These are phyloP conservation scores for Ceratocystis lukuohia DNA, from an alignment of 2,329 filamentous ascomycete genomes.

Conservation along the genomic window DNA sequence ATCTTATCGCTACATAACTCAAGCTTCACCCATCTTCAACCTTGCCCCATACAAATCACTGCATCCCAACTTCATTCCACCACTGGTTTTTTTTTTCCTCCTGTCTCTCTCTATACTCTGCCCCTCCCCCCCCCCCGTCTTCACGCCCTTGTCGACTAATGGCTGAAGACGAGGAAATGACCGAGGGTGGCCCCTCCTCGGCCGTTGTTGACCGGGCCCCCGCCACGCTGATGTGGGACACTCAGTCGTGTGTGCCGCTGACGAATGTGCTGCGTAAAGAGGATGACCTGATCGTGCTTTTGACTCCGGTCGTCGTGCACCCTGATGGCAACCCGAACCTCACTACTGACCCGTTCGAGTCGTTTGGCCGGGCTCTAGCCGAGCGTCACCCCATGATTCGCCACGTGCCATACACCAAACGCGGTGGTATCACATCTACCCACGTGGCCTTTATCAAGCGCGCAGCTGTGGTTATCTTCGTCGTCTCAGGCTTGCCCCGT, in stretches of 20 bases:
- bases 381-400: slow-evolving; percentile 47
- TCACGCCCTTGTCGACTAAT: slow-evolving; percentile 6
- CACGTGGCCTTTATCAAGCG: slow-evolving; percentile 50
- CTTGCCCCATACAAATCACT: slow-evolving; percentile 1
- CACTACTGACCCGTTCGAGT: slow-evolving; percentile 56
- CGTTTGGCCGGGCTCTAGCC: slow-evolving; percentile 50
- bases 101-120: background rate
- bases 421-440: slow-evolving; percentile 47
- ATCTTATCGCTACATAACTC: slow-evolving; percentile 16
- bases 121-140: background rate
- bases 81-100: background rate
- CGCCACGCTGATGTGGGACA: slow-evolving; percentile 30
- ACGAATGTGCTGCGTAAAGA: slow-evolving; percentile 31
- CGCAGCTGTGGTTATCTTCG: slow-evolving; percentile 47
- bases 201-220: slow-evolving; percentile 16
- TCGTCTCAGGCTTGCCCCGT: slow-evolving; percentile 38
- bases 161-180: slow-evolving; percentile 18
- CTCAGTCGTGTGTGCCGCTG: slow-evolving; percentile 35
- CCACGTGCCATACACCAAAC: slow-evolving; percentile 58
- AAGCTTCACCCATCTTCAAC: background rate
- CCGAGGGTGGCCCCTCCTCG: slow-evolving; percentile 15
- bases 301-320: slow-evolving; percentile 44
- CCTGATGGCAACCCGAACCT: slow-evolving; percentile 30
- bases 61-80: background rate
- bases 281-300: slow-evolving; percentile 44